These are phyloP conservation scores for Hemileccinum hortonii DNA, from an alignment of 1,284 basidiomycete genomes.

Conservation along the genomic window DNA sequence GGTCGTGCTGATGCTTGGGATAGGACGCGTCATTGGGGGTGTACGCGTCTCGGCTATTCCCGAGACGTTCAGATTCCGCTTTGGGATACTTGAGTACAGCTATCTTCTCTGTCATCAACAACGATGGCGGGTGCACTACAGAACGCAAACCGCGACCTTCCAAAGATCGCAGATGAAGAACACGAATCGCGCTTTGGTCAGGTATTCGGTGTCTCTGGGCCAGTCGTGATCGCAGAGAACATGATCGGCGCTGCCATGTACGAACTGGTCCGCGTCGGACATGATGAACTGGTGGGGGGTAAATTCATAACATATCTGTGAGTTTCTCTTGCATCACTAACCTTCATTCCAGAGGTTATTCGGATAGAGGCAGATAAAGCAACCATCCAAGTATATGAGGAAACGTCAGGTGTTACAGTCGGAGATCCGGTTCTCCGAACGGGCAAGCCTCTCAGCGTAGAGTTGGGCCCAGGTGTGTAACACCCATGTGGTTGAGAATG, in stretches of 20 bases:
- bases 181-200: slow-evolving; percentile 86
- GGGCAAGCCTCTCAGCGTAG: slow-evolving; percentile 96
- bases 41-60: slow-evolving; percentile 30
- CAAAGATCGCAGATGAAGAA: slow-evolving; percentile 88
- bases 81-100: slow-evolving; percentile 16
- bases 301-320: slow-evolving; percentile 9
- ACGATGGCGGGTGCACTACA: slow-evolving; percentile 88
- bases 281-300: slow-evolving; percentile 97
- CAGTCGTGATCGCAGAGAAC: slow-evolving; percentile 95
- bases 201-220: slow-evolving; percentile 93
- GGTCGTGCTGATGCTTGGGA: slow-evolving; percentile 14
- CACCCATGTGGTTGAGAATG: neutral
- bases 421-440: slow-evolving; percentile 97
- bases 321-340: slow-evolving; percentile 17
- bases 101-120: slow-evolving; percentile 9
- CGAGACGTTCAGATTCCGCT: slow-evolving; percentile 33
- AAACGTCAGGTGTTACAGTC: slow-evolving; percentile 96
- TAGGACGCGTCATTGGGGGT: slow-evolving; percentile 34
- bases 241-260: slow-evolving; percentile 98
- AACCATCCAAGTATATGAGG: slow-evolving; percentile 99
- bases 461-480: slow-evolving; percentile 86
- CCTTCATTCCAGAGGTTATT: slow-evolving; percentile 77
- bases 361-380: slow-evolving; percentile 96
- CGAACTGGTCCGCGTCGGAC: slow-evolving; percentile 93
- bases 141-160: slow-evolving; percentile 84